Evolutionary conservation across 148 eudicot species (phyloP), one percentile per base, ranked within the genome.

Genomic region (Euryodendron excelsum): DNA sequence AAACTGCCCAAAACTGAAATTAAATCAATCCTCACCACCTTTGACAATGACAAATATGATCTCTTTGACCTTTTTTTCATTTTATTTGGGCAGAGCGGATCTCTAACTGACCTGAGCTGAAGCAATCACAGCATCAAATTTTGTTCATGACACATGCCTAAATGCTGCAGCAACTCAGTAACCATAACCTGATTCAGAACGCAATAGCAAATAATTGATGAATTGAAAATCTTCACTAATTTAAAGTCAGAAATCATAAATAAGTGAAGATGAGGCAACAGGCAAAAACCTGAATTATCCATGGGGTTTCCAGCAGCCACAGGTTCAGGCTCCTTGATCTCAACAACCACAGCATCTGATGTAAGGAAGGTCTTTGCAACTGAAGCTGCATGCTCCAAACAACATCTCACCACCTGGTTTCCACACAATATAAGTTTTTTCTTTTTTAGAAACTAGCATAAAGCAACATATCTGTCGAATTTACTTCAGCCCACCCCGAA

Each of bases 381-480:
- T 39, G 93, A 90, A 3, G 93, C 87, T 59, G 93, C 88, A 80
- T 90, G 90, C 85, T 88, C 93, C 82, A 90, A 80, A 79, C 93
- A 90, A 75, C 93, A 90, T 84, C 93, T 90, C 64, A 90, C 93
- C 82, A 88, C 91, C 93, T 88, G 77, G 17, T 37, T 20, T 34
- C 50, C 69, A 75, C 76, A 70, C n/a, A 62, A 37, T 25, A 21
- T 15, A 68, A 68, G 72, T 39, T 23, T 41, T n/a, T 65, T 21
- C 3, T 7, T 7, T 33, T 23, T 7, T 7, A 65, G 34, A 21
- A 37, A 0, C 1, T n/a, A 3, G 8, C 44, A 65, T 37, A 34
- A 34, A 8, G 1, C 6, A n/a, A 1, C 2, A 23, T 17, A 14
- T 11, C 71, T n/a, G 18, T 68, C 50, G 12, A 44, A 68, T 68